Evolutionary conservation across 371 early-diverging fungal genomes (phyloP).

Genomic region (Fennellomyces sp.): DNA sequence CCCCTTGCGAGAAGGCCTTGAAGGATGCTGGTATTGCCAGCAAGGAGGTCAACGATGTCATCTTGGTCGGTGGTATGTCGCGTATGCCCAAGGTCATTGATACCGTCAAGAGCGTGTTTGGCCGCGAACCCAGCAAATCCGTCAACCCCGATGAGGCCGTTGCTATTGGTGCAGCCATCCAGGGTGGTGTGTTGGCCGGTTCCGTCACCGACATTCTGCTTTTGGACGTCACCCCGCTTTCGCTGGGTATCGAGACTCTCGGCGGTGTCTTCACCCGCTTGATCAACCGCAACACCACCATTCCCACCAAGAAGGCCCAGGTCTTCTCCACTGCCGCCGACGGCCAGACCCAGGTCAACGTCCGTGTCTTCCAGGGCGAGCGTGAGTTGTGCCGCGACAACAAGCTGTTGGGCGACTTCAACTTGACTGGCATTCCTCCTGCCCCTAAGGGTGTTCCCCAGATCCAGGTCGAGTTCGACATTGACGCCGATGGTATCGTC

Average conservation of each 20-base stretch:
- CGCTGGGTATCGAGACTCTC: conserved; percentile 97
- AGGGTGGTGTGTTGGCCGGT: conserved; percentile 97
- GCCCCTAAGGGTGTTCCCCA: conserved; percentile 95
- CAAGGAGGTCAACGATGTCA: conserved; percentile 92
- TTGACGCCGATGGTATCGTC: conserved; percentile 99
- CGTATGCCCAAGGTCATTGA: conserved; percentile 98
- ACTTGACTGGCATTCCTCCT: conserved; percentile 87
- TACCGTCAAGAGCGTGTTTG: conserved; percentile 90
- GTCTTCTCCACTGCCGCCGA: conserved; percentile 99
- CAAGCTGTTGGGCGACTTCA: conserved; percentile 97
- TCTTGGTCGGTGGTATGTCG: conserved; percentile 99
- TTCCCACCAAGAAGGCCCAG: conserved; percentile 99
- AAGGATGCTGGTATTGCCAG: conserved; percentile 91
- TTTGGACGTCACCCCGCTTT: conserved; percentile 98
- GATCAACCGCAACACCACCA: conserved; percentile 98
- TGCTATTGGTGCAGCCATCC: conserved; percentile 99
- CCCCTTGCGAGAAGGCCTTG: conserved; percentile 96
- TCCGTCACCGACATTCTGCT: conserved; percentile 94
- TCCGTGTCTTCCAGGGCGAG: conserved; percentile 99
- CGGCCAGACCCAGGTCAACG: conserved; percentile 98
- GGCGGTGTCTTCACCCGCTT: conserved; percentile 98
- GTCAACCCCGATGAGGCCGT: conserved; percentile 99
- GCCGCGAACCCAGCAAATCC: conserved; percentile 88
- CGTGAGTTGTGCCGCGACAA: conserved; percentile 97
- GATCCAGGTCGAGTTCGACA: conserved; percentile 97